Conservation (phyloP, 139 green algal species). For the Micromonas commoda region DNA sequence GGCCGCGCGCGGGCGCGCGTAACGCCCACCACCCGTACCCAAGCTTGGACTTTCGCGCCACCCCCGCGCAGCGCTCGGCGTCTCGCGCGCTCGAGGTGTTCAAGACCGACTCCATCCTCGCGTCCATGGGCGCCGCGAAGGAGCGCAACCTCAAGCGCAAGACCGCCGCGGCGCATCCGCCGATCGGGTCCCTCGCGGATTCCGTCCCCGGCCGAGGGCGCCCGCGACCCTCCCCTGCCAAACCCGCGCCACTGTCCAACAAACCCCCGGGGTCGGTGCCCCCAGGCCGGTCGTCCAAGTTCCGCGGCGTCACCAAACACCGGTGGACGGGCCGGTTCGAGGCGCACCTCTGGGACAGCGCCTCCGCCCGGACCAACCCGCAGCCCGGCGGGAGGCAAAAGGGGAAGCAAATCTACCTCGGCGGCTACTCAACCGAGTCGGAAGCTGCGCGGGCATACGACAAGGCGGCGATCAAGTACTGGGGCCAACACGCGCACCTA, state of each 20-base stretch:
- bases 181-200: too few species aligned
- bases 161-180: too few species aligned
- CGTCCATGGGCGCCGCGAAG: not conserved
- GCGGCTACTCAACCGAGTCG: slow-evolving; percentile 35
- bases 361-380: slow-evolving; percentile 13
- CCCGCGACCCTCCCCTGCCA: too few species aligned
- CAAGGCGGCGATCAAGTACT: slow-evolving; percentile 53
- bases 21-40: too few species aligned
- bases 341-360: slow-evolving; percentile 38
- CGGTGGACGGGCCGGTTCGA: slow-evolving; percentile 30
- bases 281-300: slow-evolving; percentile 2
- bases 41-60: too few species aligned
- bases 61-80: not conserved
- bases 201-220: too few species aligned
- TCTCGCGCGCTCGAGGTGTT: not conserved
- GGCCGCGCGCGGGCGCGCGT: too few species aligned
- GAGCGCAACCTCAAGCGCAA: not conserved
- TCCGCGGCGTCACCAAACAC: slow-evolving; percentile 37
- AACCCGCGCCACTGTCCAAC: not conserved
- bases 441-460: slow-evolving; percentile 41
- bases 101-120: not conserved
- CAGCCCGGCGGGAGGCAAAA: slow-evolving; percentile 27
- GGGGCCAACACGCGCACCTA: slow-evolving; percentile 61
- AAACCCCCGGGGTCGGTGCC: not conserved
- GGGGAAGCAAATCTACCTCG: slow-evolving; percentile 45